Base-by-base conservation (phyloP, 768 basidiomycete species). In the Fomitopsis serialis region DNA sequence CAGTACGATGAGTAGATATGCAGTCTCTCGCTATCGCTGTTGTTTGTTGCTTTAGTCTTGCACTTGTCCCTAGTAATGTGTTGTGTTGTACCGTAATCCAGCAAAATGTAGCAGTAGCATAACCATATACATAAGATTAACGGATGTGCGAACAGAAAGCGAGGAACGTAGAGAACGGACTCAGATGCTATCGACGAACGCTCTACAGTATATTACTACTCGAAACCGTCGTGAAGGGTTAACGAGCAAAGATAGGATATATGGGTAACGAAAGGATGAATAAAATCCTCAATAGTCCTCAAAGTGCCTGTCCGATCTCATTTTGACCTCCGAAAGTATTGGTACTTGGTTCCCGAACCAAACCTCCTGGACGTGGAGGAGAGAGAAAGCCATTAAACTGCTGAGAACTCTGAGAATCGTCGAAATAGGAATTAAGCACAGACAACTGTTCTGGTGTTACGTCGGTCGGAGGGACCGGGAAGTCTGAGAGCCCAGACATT, bases 401-500 rank as follows among this genome's bases (percentile, higher is more conserved):
- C 13, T 19, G 58, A 22, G 34, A 36, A 36, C 11, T 17, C n/a
- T 3, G 34, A 50, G 3, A 37, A 19, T 63, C 61, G 27, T 75
- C 74, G 56, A 74, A 74, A 54, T 74, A 79, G 0, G 79, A 66
- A 35, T 72, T 71, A 21, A 80, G 53, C n/a, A 78, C 64, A 8
- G 76, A 74, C 58, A 73, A 65, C 46, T 72, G 72, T 36, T 64
- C 64, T 42, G 62, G 59, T 24, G 67, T 59, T 46, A 60, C 49
- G n/a, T 66, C 60, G 2, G 54, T 54, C 0, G 87, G 87, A 2
- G 87, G 87, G 9, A 68, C 68, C 1, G 87, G 87, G 63, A 89
- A 89, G 60, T 88, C 87, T 3, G 85, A 87, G 13, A 89, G 74
- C 9, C 75, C 74, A 1, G 87, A 88, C 74, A 89, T 89, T 27